Evolutionary conservation across 768 basidiomycete species (phyloP).

Genomic region (Tylopilus plumbeoviolaceoides): DNA sequence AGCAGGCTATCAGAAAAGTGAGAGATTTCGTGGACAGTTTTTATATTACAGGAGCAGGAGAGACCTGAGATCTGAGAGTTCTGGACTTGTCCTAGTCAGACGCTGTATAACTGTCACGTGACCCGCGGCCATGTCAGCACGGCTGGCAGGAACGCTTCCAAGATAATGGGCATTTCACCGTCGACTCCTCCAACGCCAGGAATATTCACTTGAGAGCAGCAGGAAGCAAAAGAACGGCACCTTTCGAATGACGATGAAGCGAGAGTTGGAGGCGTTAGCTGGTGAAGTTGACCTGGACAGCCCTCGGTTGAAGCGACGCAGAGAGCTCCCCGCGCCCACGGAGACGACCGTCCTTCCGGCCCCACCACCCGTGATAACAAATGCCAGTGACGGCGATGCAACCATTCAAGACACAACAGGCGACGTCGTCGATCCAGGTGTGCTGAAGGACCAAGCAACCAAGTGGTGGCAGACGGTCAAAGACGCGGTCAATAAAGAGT

Average conservation of each 20-base stretch:
- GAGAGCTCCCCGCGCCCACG: constrained; percentile 35
- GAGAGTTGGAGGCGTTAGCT: constrained; percentile 42
- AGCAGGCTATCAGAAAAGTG: constrained; percentile 48
- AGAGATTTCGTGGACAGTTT: constrained; percentile 42
- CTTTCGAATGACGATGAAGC: constrained; percentile 43
- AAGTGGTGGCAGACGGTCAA: constrained; percentile 74
- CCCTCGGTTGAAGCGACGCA: constrained; percentile 51
- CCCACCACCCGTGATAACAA: constrained; percentile 31
- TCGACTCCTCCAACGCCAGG: constrained; percentile 24
- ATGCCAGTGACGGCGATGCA: constrained; percentile 23
- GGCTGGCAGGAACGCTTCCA: constrained; percentile 23
- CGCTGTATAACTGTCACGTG: constrained; percentile 29
- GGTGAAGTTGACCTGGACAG: constrained; percentile 40
- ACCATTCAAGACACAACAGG: constrained; percentile 19
- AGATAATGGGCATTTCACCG: constrained; percentile 34
- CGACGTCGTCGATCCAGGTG: constrained; percentile 22
- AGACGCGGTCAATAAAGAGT: constrained; percentile 87
- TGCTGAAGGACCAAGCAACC: constrained; percentile 62
- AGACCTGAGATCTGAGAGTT: too few relatives aligned
- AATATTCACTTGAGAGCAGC: constrained; percentile 26
- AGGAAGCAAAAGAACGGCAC: constrained; percentile 7
- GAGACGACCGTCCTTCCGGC: constrained; percentile 39
- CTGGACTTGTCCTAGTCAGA: too few relatives aligned
- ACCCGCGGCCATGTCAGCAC: constrained; percentile 18
- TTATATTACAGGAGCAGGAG: not conserved